A percentile compares a stretch with the other conserved stretches of the same genome.
phyloP scores from a whole-genome alignment of 2,329 filamentous ascomycete species.

The Gremmenia infestans region DNA sequence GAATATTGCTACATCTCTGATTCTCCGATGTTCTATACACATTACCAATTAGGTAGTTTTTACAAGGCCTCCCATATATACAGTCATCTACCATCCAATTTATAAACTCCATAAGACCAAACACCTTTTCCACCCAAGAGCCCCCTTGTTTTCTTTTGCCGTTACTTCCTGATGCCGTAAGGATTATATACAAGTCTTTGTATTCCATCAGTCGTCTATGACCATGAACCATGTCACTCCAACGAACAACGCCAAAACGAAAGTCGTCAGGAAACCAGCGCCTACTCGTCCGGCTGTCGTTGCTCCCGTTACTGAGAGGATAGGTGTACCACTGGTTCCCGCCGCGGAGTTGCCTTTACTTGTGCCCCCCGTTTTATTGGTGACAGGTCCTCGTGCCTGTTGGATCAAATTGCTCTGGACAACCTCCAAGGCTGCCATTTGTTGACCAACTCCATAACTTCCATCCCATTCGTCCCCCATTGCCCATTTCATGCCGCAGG shows the following conservation, averaged over 20 bases:
- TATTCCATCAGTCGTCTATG: not conserved
- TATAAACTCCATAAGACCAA: not conserved
- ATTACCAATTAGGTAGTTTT: not conserved
- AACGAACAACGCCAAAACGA: conserved; percentile 47
- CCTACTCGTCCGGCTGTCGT: conserved; percentile 59
- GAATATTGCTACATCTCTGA: too few species aligned
- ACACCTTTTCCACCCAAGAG: not conserved
- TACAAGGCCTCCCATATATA: too few species aligned
- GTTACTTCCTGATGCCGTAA: not conserved
- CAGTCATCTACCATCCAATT: not conserved
- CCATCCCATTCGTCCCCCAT: conserved; percentile 51
- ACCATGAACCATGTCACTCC: conserved; percentile 53
- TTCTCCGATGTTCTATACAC: too few species aligned
- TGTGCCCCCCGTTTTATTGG: conserved; percentile 52
- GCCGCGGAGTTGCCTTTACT: conserved; percentile 38
- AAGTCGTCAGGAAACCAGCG: conserved; percentile 59
- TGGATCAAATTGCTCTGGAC: conserved; percentile 56
- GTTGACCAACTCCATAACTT: conserved; percentile 58
- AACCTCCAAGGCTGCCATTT: conserved; percentile 64
- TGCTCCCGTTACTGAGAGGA: conserved; percentile 10
- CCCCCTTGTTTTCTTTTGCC: not conserved
- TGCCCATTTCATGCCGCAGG: conserved; percentile 58
- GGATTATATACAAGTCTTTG: not conserved
- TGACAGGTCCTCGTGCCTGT: conserved; percentile 39
- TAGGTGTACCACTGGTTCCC: conserved; percentile 12